Percentiles rank a stretch among this genome's conserved stretches.
Conservation (phyloP, 1,284 basidiomycete genomes). For the Pseudozyma sp. region DNA sequence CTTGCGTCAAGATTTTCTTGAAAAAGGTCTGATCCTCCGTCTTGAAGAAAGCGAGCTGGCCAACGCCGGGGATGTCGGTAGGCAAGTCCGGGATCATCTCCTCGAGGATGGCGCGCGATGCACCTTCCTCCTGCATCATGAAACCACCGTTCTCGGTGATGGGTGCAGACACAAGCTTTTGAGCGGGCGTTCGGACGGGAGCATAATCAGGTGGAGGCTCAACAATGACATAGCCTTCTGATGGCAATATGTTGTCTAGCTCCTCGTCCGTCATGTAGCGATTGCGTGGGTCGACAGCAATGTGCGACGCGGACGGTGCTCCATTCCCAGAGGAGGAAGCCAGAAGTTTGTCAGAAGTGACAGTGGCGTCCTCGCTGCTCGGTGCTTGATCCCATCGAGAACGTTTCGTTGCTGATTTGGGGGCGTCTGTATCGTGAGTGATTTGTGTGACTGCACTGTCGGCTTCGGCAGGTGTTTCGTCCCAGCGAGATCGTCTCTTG, state of each 20-base stretch:
- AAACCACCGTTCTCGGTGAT: slow-evolving; percentile 83
- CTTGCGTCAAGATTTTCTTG: slow-evolving; percentile 92
- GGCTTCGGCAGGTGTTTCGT: slow-evolving; percentile 76
- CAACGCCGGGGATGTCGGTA: slow-evolving; percentile 98
- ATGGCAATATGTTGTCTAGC: slow-evolving; percentile 88
- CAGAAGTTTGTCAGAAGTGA: background rate
- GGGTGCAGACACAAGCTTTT: slow-evolving; percentile 76
- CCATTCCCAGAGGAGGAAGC: slow-evolving; percentile 16
- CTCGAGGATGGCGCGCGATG: slow-evolving; percentile 85
- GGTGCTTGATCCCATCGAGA: slow-evolving; percentile 96
- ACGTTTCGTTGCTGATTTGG: slow-evolving; percentile 70
- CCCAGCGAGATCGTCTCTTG: slow-evolving; percentile 93
- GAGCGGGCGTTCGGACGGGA: slow-evolving; percentile 79
- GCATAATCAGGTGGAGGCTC: slow-evolving; percentile 94
- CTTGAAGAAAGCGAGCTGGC: slow-evolving; percentile 97
- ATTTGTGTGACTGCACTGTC: slow-evolving; percentile 72
- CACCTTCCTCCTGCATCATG: slow-evolving; percentile 93
- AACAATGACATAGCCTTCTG: slow-evolving; percentile 89
- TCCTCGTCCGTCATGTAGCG: slow-evolving; percentile 95
- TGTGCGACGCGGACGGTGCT: slow-evolving; percentile 1
- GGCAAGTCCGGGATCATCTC: slow-evolving; percentile 89
- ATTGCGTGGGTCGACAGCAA: slow-evolving; percentile 82
- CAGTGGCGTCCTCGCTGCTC: slow-evolving; percentile 58
- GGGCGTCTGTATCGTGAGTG: slow-evolving; percentile 75
- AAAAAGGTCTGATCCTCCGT: slow-evolving; percentile 98